Conservation (phyloP, 2,329 filamentous ascomycete genomes). For the Beauveria brongniartii region DNA sequence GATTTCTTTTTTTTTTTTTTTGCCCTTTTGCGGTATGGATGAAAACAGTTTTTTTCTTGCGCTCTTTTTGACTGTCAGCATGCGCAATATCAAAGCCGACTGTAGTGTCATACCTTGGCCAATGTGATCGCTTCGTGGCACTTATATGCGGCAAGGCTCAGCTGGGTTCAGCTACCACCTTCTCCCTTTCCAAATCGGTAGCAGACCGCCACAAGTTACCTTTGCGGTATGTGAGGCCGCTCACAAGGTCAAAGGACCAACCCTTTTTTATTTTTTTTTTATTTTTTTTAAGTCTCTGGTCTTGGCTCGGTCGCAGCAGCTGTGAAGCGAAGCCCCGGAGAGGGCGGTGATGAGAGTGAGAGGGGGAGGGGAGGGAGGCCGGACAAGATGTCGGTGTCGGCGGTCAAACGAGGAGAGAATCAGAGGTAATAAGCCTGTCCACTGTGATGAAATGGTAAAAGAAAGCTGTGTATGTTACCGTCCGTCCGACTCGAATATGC, state of each 20-base stretch:
- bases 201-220: neutral
- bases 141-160: constrained; percentile 3
- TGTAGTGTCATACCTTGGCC: neutral
- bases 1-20: neutral
- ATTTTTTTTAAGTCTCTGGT: too few species aligned
- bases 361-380: neutral
- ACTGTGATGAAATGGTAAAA: neutral
- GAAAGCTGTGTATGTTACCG: neutral
- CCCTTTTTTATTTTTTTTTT: neutral
- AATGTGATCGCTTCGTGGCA: neutral
- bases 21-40: neutral
- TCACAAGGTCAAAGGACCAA: too few species aligned
- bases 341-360: neutral
- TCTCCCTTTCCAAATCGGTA: neutral
- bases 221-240: neutral
- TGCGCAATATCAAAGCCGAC: neutral
- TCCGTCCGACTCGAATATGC: constrained; percentile 4
- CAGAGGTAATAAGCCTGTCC: neutral
- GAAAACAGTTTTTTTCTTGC: neutral
- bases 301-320: neutral
- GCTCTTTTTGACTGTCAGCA: neutral
- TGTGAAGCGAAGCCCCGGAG: neutral
- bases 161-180: neutral
- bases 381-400: neutral
- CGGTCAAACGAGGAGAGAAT: neutral